Conservation (phyloP, 257 asterid genomes). For the Ilex asprella region DNA sequence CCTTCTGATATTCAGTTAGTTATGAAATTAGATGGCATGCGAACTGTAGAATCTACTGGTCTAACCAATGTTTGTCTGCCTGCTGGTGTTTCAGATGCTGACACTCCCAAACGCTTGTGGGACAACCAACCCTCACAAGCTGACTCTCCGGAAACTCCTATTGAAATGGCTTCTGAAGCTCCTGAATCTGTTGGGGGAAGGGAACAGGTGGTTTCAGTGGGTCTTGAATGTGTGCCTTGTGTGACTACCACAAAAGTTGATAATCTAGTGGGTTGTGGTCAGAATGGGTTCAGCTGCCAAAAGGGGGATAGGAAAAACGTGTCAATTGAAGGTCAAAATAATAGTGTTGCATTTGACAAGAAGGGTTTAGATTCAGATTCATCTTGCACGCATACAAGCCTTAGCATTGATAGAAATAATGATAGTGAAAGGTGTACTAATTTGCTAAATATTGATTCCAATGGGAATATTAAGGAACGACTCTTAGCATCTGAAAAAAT, state of each 20-base stretch:
- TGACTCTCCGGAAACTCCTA: constrained; percentile 30
- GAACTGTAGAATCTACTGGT: constrained; percentile 34
- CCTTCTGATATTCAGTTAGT: constrained; percentile 30
- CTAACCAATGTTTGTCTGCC: constrained; percentile 22
- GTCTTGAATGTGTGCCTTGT: constrained; percentile 33
- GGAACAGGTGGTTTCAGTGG: constrained; percentile 26
- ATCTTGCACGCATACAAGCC: constrained; percentile 39
- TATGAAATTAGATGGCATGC: constrained; percentile 32
- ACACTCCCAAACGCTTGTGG: constrained; percentile 27
- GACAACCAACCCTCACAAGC: constrained; percentile 29
- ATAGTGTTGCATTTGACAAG: constrained; percentile 17
- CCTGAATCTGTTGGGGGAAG: constrained; percentile 26
- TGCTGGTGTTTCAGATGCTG: constrained; percentile 28
- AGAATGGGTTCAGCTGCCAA: constrained; percentile 39
- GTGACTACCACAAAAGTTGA: constrained; percentile 26
- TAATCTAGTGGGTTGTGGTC: constrained; percentile 36
- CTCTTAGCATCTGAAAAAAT: constrained; percentile 20
- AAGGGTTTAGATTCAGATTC: constrained; percentile 58
- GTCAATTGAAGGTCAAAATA: constrained; percentile 26
- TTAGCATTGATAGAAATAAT: constrained; percentile 34
- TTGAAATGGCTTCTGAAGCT: constrained; percentile 22
- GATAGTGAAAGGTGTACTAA: constrained; percentile 33
- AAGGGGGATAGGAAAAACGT: constrained; percentile 25
- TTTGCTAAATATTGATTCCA: constrained; percentile 26
- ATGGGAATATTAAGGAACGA: constrained; percentile 28